Evolutionary conservation across 768 basidiomycete genomes (phyloP), one percentile per base, ranked within the genome.

Genomic region (Russula griseocarnosa): DNA sequence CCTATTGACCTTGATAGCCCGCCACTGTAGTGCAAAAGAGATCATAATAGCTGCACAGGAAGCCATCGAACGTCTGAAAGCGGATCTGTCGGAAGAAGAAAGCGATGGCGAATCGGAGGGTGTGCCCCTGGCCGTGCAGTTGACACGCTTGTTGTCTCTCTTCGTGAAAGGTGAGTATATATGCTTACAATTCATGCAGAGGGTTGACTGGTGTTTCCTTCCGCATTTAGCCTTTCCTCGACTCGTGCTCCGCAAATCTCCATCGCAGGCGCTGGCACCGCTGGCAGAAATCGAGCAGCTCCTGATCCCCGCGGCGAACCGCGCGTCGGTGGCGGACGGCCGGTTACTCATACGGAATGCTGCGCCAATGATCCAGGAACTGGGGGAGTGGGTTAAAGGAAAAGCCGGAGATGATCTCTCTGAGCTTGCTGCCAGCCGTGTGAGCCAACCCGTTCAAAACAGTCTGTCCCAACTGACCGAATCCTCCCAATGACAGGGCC

Each of bases 11-110:
- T 26, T 69, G 16, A 73, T 79, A 30, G 73, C 73, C 3, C 54
- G 65, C 44, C 56, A 70, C 3, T 68, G 67, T 16, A 81, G 73
- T 57, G 74, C 76, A 0, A 81, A 81, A 62, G 80, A 81, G 67
- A 65, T 76, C 26, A 55, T 79, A 46, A 75, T 81, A 55, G 77
- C 77, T 2, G 52, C 75, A 20, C 78, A 80, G 55, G 81, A 79
- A 66, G 67, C 66, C 7, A 60, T 76, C 34, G 81, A 79, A 64
- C 61, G 60, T 30, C 52, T 81, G 24, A 66, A 70, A 28, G 58
- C 53, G 5, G 47, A 55, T 20, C 32, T 60, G n/a, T 47, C 5
- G 11, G 70, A 69, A 5, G 71, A 73, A 3, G 56, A 72, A 14
- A 57, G 47, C 5, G 66, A 59, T 5, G 60, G 50, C 1, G 66